Base-by-base conservation (phyloP, 345 rosid genomes). In the Pugionium cornutum region DNA sequence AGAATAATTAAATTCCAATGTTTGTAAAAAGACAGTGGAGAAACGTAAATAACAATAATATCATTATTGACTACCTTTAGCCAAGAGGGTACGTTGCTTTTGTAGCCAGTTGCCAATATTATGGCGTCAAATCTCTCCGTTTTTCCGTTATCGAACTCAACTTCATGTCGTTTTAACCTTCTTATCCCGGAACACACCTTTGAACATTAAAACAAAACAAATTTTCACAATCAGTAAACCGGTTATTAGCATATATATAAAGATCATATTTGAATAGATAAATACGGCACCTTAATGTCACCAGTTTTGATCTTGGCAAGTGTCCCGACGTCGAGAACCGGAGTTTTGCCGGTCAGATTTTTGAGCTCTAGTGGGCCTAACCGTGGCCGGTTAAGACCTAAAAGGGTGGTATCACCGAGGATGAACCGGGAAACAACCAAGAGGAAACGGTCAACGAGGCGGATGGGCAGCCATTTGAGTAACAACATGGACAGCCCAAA, bases 401-500 rank as follows among this genome's bases (percentile, higher is more conserved):
- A 66, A 2, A 65, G 66, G 35, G 83, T 75, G 26, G 96, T 88
- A 57, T 90, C 88, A 2, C 97, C 99, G 5, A 94, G 81, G 73
- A 90, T 69, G 46, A 94, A 60, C 78, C 87, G 47, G 2, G 99
- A 81, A 27, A 80, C 67, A 0, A 88, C 36, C 54, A 92, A 83
- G 58, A 92, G 69, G 65, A 92, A 73, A 55, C 79, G 79, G 75
- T 92, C 99, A 54, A 94, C 99, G 60, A 88, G 56, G 28, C 80
- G 76, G 50, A 86, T 69, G 67, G 99, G 91, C 66, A 94, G 54
- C 99, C 97, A 94, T 80, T 83, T 88, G 42, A 88, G 85, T 72
- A 94, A 67, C 85, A 89, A 86, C 92, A 90, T 88, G 77, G 99
- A 81, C 80, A 90, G 64, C 69, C 92, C 97, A 83, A 94, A 94